Base-by-base conservation (phyloP, 345 rosid species). In the Gossypium thurberi region DNA sequence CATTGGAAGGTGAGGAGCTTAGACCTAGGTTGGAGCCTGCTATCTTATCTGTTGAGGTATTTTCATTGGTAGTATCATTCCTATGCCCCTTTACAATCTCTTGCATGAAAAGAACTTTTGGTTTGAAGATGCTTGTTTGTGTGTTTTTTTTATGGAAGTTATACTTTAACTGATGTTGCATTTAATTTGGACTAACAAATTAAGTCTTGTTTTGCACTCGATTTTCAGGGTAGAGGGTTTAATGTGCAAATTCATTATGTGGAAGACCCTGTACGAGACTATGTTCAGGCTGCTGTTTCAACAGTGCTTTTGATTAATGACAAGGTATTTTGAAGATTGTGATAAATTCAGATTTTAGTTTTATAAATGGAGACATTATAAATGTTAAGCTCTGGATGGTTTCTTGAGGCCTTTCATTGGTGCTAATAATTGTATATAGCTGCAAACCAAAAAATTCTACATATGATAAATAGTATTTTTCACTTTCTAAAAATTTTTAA, bases 21-120 rank as follows among this genome's bases (percentile, higher is more conserved):
- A 82, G 79, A 74, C 88, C 85, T 47, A 80, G 75, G 14, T 82
- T 81, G 81, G 98, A 89, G 81, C 98, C 99, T 78, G 89, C 98
- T 52, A 88, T 95, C 84, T 81, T 95, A 62, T 95, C 97, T 21
- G 96, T 92, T 40, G 99, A 92, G 97, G 98, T 94, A 80, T 71
- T 61, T 77, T 12, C 68, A 47, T 52, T 58, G 61, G 50, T 53
- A 47, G 43, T 58, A 21, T 52, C 65, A 14, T 43, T 26, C 44
- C 40, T 47, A 70, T 50, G 47, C 37, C n/a, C 50, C 71, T 14
- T 50, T 18, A 10, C 61, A 40, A 33, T 33, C 51, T 20, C 52
- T 23, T 40, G 20, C 28, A 15, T 68, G 65, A 21, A 37, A 6
- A 8, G 17, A 65, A 48, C 42, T 57, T 9, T 44, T 66, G 7